These are phyloP conservation scores for Adansonia rubrostipa DNA, from an alignment of 441 rosid genomes.

Conservation along the genomic window DNA sequence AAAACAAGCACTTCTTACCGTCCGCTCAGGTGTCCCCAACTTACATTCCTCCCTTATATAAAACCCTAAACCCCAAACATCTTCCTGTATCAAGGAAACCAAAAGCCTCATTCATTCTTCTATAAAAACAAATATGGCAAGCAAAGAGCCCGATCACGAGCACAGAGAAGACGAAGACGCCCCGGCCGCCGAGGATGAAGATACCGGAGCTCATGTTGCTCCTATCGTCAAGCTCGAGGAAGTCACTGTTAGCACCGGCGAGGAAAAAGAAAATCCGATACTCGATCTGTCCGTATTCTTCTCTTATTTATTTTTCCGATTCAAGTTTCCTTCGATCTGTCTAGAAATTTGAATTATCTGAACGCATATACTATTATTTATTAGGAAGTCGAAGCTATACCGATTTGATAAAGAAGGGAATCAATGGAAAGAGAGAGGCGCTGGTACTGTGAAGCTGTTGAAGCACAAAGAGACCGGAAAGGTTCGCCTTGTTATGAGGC, in stretches of 20 bases:
- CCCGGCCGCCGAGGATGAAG: slow-evolving; percentile 83
- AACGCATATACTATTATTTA: background rate
- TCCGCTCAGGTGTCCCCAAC: too few species aligned
- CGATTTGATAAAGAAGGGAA: slow-evolving; percentile 77
- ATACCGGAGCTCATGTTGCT: slow-evolving; percentile 93
- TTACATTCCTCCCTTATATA: background rate
- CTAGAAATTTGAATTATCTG: background rate
- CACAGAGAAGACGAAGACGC: slow-evolving; percentile 71
- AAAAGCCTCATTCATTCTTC: background rate
- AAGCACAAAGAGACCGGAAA: slow-evolving; percentile 67
- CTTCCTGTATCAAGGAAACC: background rate
- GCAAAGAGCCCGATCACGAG: slow-evolving; percentile 63
- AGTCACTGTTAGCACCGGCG: slow-evolving; percentile 66
- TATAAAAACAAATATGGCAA: slow-evolving; percentile 51
- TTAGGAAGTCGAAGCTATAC: slow-evolving; percentile 80
- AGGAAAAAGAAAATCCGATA: slow-evolving; percentile 80
- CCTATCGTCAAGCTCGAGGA: slow-evolving; percentile 64
- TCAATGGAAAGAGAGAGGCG: slow-evolving; percentile 95
- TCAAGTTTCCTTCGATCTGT: background rate
- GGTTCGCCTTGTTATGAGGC: slow-evolving; percentile 85
- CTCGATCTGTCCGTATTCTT: slow-evolving; percentile 70
- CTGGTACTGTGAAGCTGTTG: slow-evolving; percentile 79
- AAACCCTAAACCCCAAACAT: background rate
- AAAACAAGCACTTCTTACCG: background rate
- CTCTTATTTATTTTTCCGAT: background rate